These are phyloP conservation scores for Trichocomaceae sp. DNA, from an alignment of 2,329 filamentous ascomycete genomes.

Conservation along the genomic window DNA sequence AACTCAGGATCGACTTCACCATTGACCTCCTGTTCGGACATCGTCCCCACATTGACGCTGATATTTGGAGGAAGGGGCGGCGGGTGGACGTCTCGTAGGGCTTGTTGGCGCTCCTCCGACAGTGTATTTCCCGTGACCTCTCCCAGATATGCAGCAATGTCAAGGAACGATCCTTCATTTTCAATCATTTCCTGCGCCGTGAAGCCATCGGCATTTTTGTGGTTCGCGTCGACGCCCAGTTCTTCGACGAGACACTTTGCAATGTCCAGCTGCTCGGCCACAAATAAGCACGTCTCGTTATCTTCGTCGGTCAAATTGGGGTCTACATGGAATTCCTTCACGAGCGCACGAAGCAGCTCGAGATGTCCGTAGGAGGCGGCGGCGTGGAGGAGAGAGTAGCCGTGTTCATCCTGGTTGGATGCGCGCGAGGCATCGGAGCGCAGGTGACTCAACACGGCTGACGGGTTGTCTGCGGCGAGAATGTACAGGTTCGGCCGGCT, in stretches of 20 bases:
- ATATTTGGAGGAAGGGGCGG: slow-evolving; percentile 69
- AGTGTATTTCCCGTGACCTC: slow-evolving; percentile 28
- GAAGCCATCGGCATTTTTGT: slow-evolving; percentile 65
- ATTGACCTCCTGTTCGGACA: slow-evolving; percentile 52
- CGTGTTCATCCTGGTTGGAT: slow-evolving; percentile 74
- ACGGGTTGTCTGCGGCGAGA: slow-evolving; percentile 74
- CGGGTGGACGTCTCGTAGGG: slow-evolving; percentile 36
- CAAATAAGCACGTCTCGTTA: slow-evolving; percentile 88
- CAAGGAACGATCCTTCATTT: slow-evolving; percentile 69
- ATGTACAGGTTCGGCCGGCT: slow-evolving; percentile 57
- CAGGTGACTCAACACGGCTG: slow-evolving; percentile 67
- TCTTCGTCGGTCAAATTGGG: slow-evolving; percentile 84
- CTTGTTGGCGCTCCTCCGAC: slow-evolving; percentile 19
- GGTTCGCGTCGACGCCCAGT: slow-evolving; percentile 60
- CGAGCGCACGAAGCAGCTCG: slow-evolving; percentile 66
- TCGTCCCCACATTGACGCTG: slow-evolving; percentile 68
- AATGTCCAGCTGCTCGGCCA: slow-evolving; percentile 73
- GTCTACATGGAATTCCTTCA: slow-evolving; percentile 69
- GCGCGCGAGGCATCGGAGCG: slow-evolving; percentile 69
- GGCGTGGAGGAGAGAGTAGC: slow-evolving; percentile 90
- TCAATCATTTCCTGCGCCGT: slow-evolving; percentile 77
- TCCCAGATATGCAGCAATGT: slow-evolving; percentile 66
- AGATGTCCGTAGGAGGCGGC: slow-evolving; percentile 87
- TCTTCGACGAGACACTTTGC: slow-evolving; percentile 78
- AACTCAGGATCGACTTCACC: slow-evolving; percentile 74